A percentile compares a stretch with the other conserved stretches of the same genome.
Conservation (phyloP, 305 asterid species). For the Fraxinus latifolia region DNA sequence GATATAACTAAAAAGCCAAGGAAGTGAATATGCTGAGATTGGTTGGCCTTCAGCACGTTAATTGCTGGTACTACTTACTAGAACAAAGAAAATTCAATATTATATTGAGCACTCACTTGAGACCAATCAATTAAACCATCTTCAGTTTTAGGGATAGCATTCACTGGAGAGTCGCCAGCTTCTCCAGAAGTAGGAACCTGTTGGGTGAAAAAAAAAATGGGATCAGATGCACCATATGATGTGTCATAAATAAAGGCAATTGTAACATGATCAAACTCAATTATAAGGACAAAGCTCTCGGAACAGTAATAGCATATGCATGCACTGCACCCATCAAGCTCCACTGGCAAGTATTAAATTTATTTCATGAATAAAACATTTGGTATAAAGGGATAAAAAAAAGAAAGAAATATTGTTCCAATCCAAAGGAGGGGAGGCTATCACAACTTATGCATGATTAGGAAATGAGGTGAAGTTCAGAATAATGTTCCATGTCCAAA, state of each 20-base stretch:
- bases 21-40: neutral
- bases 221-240: slow-evolving; percentile 17
- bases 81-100: slow-evolving; percentile 12
- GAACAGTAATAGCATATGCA: slow-evolving; percentile 3
- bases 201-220: slow-evolving; percentile 24
- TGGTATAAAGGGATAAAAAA: neutral
- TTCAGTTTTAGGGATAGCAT: slow-evolving; percentile 69
- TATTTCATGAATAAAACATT: neutral
- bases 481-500: neutral
- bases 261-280: slow-evolving; percentile 2
- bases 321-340: neutral
- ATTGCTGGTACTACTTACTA: slow-evolving; percentile 9
- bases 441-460: neutral
- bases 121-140: slow-evolving; percentile 92
- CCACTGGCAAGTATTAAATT: neutral
- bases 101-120: slow-evolving; percentile 47
- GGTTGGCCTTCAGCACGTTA: neutral
- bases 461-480: neutral
- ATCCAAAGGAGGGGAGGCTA: neutral
- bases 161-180: slow-evolving; percentile 56
- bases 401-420: neutral
- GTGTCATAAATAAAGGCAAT: slow-evolving; percentile 14
- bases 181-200: slow-evolving; percentile 82
- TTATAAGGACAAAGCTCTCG: slow-evolving; percentile 9
- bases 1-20: neutral